Conservation (phyloP, 306 rosid species). For the Rubus idaeus region DNA sequence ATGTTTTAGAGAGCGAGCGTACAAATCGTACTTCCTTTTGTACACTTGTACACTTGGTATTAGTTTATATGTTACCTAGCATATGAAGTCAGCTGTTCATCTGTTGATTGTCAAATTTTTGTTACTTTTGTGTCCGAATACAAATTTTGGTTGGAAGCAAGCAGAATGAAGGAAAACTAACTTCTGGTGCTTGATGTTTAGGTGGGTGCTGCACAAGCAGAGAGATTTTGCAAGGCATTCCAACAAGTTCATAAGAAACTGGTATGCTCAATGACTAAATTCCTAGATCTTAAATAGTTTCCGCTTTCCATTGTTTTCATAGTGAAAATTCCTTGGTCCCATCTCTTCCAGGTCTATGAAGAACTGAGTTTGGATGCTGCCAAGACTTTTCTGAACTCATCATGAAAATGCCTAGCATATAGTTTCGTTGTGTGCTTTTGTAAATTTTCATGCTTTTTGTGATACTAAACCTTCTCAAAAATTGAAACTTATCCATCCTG, state of each 20-base stretch:
- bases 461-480: neutral
- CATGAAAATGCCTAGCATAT: slow-evolving; percentile 31
- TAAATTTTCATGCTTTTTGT: slow-evolving; percentile 19
- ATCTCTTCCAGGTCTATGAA: slow-evolving; percentile 53
- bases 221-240: slow-evolving; percentile 73
- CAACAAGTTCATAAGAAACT: slow-evolving; percentile 63
- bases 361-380: slow-evolving; percentile 72
- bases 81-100: neutral
- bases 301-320: neutral
- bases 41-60: neutral
- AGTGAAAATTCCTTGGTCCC: slow-evolving; percentile 1
- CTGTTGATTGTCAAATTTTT: neutral
- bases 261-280: slow-evolving; percentile 30
- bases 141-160: neutral
- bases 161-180: slow-evolving; percentile 3
- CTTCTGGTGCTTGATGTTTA: slow-evolving; percentile 36
- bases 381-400: slow-evolving; percentile 43
- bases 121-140: neutral
- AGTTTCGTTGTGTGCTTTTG: slow-evolving; percentile 7
- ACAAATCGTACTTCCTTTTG: neutral
- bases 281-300: neutral
- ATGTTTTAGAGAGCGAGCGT: neutral
- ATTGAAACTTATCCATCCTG: neutral
- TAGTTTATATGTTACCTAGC: neutral
- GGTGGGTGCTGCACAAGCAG: slow-evolving; percentile 68